Base-by-base conservation (phyloP, 192 early-diverging fungal genomes). In the Umbelopsis sp. region DNA sequence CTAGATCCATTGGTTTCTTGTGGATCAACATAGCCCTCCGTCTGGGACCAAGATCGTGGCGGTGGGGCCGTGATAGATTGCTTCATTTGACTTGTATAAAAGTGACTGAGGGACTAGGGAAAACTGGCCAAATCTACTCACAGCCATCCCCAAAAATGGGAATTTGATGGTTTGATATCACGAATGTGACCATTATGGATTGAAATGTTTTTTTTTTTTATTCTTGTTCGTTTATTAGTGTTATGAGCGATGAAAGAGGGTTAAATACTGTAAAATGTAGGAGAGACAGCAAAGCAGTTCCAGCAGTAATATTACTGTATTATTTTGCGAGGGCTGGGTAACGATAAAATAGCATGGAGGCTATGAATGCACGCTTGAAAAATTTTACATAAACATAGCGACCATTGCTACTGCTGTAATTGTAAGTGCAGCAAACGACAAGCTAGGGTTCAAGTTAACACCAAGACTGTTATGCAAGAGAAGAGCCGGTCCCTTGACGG, bases 81-180 rank as follows among this genome's bases (percentile, higher is more conserved):
- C 31, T 32, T 29, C 56, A 62, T 62, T 34, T 12, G 17, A 32
- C 3, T 62, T 26, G 29, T 12, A 20, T 16, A 62, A 49, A 49
- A 62, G 34, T 34, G 31, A 32, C 56, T 31, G 56, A 62, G 17
- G 29, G 56, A n/a, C 29, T 34, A 34, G 56, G 52, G 5, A 53
- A 26, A 53, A 41, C 38, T 53, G 52, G 52, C 52, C 24, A 26
- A 22, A 53, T 9, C 20, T 22, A 24, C 22, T 41, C 0, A 41
- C 47, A 1, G 29, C n/a, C 7, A 1, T 20, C 20, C 29, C 56
- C 16, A 62, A 62, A 49, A 62, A 62, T 62, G 56, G 56, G 56
- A 62, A 62, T 62, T 62, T 62, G 56, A 62, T 62, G 56, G 56
- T 62, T 32, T 20, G 31, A 62, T 31, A 49, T 49, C 47, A 21